These are phyloP conservation scores for Fusarium sp. DNA, from an alignment of 2,329 filamentous ascomycete genomes.

Conservation along the genomic window DNA sequence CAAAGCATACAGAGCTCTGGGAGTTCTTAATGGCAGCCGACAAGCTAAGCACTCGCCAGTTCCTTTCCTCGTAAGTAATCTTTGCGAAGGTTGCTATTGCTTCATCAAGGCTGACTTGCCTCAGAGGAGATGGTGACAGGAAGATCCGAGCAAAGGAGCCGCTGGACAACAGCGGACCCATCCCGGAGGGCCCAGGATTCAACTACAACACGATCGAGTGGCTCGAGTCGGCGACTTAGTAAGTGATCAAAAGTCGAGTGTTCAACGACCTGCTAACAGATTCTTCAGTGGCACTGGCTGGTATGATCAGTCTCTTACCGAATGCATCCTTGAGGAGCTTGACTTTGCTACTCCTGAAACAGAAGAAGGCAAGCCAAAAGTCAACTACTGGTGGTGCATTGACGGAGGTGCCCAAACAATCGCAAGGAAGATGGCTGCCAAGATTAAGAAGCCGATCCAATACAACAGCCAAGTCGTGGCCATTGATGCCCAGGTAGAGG, in stretches of 20 bases:
- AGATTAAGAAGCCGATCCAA: constrained; percentile 9
- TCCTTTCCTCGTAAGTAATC: constrained; percentile 32
- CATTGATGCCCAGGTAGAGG: constrained; percentile 22
- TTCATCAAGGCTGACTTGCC: background rate
- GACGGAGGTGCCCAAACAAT: constrained; percentile 33
- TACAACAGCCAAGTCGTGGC: constrained; percentile 25
- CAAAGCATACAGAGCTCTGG: constrained; percentile 2
- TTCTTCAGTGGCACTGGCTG: constrained; percentile 27
- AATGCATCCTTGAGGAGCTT: constrained; percentile 37
- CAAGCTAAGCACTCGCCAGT: constrained; percentile 35
- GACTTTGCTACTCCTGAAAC: constrained; percentile 22
- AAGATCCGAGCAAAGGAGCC: background rate
- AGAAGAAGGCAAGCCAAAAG: background rate
- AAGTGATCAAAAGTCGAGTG: background rate
- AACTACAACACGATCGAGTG: constrained; percentile 44
- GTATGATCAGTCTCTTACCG: constrained; percentile 39
- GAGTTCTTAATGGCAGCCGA: constrained; percentile 28
- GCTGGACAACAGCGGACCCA: background rate
- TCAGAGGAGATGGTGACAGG: background rate
- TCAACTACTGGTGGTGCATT: constrained; percentile 39
- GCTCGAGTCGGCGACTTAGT: constrained; percentile 39
- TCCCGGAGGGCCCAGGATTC: background rate
- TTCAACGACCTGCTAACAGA: background rate
- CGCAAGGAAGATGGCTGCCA: constrained; percentile 23
- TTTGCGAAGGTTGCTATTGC: no score